Conservation (phyloP, 306 rosid genomes). For the Trifolium subterraneum region DNA sequence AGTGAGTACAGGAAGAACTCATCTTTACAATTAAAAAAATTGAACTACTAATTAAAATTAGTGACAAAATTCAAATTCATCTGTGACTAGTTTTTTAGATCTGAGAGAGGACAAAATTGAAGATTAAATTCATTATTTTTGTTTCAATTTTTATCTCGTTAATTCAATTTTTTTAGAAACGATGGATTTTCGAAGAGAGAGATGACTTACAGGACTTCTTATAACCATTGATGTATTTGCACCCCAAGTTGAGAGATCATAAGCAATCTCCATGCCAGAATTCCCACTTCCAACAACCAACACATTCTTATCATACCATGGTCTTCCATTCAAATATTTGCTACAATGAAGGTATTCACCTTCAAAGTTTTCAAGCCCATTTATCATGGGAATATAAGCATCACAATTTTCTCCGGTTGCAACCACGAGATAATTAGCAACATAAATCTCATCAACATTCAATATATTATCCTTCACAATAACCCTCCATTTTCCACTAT, state of each 20-base stretch:
- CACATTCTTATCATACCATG: constrained; percentile 52
- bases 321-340: constrained; percentile 54
- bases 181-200: too few species aligned
- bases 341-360: constrained; percentile 62
- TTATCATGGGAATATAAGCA: constrained; percentile 46
- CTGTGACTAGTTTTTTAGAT: not conserved
- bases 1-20: too few species aligned
- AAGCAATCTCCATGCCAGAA: constrained; percentile 81
- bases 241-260: constrained; percentile 61
- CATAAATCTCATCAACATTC: constrained; percentile 40
- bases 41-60: too few species aligned
- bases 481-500: constrained; percentile 48
- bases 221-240: constrained; percentile 67
- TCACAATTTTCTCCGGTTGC: constrained; percentile 68
- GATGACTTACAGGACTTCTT: constrained; percentile 51
- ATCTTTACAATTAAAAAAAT: too few species aligned
- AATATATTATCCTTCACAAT: constrained; percentile 16
- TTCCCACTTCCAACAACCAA: constrained; percentile 76
- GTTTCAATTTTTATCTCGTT: not conserved
- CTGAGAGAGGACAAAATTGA: not conserved
- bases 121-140: not conserved
- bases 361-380: constrained; percentile 51
- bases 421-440: constrained; percentile 52
- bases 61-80: too few species aligned
- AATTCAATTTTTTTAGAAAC: not conserved